These are phyloP conservation scores for Pseudogymnoascus sp. DNA, from an alignment of 2,329 filamentous ascomycete genomes.

Conservation along the genomic window DNA sequence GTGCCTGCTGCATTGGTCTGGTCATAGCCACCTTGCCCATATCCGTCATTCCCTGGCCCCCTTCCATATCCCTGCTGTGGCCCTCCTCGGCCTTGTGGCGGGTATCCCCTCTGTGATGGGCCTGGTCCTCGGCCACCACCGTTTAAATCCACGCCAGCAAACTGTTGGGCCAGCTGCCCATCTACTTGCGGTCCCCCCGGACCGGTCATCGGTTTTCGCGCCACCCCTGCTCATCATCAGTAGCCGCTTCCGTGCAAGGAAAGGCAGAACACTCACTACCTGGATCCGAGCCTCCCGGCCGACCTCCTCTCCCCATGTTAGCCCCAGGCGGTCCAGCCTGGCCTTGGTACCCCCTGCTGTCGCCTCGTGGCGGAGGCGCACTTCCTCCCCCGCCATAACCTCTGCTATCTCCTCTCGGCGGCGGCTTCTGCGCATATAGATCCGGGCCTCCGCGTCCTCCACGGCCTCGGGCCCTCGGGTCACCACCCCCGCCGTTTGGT, in stretches of 20 bases:
- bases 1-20: conserved; percentile 10
- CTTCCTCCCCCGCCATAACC: background rate
- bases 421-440: background rate
- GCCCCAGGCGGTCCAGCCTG: background rate
- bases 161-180: conserved; percentile 16
- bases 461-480: background rate
- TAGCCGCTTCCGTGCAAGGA: background rate
- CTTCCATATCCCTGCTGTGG: conserved; percentile 23
- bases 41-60: conserved; percentile 19
- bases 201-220: background rate
- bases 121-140: conserved; percentile 23
- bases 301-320: conserved; percentile 1
- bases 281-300: background rate
- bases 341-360: background rate
- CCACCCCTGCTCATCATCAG: background rate
- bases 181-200: background rate
- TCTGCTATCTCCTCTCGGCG: conserved; percentile 4
- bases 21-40: conserved; percentile 4
- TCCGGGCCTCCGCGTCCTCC: background rate
- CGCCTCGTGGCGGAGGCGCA: background rate
- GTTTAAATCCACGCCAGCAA: conserved; percentile 17
- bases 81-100: conserved; percentile 15
- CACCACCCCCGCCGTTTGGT: background rate
- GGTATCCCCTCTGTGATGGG: conserved; percentile 20
- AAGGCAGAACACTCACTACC: background rate